Percentiles rank a stretch among this genome's conserved stretches.
phyloP scores from a whole-genome alignment of 768 basidiomycete species.

The Suillus ampliporus region DNA sequence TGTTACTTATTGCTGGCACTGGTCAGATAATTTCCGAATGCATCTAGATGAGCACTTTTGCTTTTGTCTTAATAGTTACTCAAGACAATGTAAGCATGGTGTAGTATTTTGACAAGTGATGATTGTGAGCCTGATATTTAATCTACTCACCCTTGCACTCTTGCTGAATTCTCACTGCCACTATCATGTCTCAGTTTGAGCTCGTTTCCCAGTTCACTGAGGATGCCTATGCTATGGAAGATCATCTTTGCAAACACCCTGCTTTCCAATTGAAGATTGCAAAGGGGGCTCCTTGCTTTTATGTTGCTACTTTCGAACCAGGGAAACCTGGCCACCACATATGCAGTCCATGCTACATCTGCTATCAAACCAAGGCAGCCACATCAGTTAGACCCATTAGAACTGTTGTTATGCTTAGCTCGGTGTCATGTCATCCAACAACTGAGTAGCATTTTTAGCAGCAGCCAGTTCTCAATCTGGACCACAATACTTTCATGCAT shows the following conservation, averaged over 20 bases:
- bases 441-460: background rate
- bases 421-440: background rate
- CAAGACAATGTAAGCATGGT: no score
- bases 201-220: background rate
- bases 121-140: no score
- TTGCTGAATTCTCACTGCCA: no score
- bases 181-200: background rate
- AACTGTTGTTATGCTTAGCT: background rate
- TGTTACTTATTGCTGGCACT: no score
- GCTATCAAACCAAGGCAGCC: background rate
- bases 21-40: no score
- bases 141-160: no score
- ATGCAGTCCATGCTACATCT: background rate
- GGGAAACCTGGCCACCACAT: background rate
- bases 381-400: background rate
- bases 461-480: background rate
- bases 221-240: background rate
- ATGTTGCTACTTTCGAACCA: background rate
- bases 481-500: background rate
- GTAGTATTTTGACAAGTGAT: no score
- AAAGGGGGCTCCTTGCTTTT: constrained; percentile 7
- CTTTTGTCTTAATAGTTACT: no score
- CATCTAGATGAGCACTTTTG: no score
- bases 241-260: background rate
- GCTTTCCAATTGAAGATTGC: background rate